Evolutionary conservation across 257 asterid genomes (phyloP).

Genomic region (Solanum stenotomum): DNA sequence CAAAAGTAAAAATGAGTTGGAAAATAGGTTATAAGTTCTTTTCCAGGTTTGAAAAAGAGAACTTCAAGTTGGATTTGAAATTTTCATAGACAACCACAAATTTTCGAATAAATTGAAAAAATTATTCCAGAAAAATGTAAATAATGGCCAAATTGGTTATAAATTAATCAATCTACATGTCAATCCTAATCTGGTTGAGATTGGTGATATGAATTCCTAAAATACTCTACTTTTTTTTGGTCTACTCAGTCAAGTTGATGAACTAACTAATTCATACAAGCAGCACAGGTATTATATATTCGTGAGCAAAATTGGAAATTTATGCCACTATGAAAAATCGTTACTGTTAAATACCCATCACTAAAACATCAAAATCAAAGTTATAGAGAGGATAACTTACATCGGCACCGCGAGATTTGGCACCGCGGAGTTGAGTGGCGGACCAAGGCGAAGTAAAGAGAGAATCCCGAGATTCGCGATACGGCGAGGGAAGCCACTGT

Average conservation of each 20-base stretch:
- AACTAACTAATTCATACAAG: not conserved
- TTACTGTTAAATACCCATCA: not conserved
- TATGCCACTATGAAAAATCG: not conserved
- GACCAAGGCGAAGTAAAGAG: slow-evolving; percentile 59
- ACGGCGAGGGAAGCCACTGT: slow-evolving; percentile 5
- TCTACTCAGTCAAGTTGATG: not conserved
- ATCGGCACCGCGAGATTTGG: slow-evolving; percentile 77
- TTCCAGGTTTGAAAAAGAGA: not conserved
- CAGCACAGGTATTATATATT: not conserved
- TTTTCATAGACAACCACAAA: not conserved
- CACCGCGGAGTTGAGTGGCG: slow-evolving; percentile 66
- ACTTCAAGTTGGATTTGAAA: not conserved
- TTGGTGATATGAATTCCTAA: not conserved
- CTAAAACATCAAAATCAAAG: not conserved
- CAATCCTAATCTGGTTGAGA: not conserved
- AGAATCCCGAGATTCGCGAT: not conserved
- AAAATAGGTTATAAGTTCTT: not conserved
- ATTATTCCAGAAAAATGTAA: not conserved
- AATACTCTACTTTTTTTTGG: not conserved
- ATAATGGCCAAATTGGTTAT: not conserved
- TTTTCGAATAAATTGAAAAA: not conserved
- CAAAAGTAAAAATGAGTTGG: not conserved
- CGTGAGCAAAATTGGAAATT: not conserved
- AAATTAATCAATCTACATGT: not conserved
- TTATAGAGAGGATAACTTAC: slow-evolving; percentile 22